Evolutionary conservation across 1,284 basidiomycete genomes (phyloP), one percentile per base, ranked within the genome.

Genomic region (Trametes polyzona): DNA sequence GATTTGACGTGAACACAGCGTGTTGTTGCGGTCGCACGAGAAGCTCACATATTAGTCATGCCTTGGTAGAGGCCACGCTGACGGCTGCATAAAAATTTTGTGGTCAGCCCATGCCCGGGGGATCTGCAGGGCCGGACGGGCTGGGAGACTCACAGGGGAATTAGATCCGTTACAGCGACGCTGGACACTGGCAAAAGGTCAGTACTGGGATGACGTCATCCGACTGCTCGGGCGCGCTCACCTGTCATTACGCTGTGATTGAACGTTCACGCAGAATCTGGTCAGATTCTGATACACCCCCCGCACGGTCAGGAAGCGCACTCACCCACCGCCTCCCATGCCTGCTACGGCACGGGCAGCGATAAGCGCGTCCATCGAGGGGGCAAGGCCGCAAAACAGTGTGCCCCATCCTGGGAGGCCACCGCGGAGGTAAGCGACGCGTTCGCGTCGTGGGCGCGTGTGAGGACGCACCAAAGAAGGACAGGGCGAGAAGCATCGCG

Each of bases 21-120:
- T 39, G 46, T 36, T 35, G 61, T 32, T 35, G 48, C 55, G 35
- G 30, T 48, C 29, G 48, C 43, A 47, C 51, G 36, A 48, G 62
- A 32, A 65, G 74, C 79, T 69, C 77, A 88, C 90, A 95, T 86
- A 70, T 95, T 95, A 26, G 88, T 87, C 78, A 93, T 82, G 52
- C 93, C 94, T 74, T 96, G 94, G 70, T 94, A 95, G 33, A 96
- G 75, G 3, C 93, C 93, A 62, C 94, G 83, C 59, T 92, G 87
- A 68, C 90, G 90, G 65, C 93, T 94, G 59, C 57, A 37, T 11
- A 41, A 33, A 14, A 43, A n/a, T n/a, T n/a, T n/a, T n/a, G 43
- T 14, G 9, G 58, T 67, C 52, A 65, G 60, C 56, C 9, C 43
- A 50, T 52, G 33, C 33, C 42, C 39, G 33, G 24, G 16, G 17